Evolutionary conservation across 441 rosid species (phyloP), one percentile per base, ranked within the genome.

Genomic region (Cnidoscolus chayamansa): DNA sequence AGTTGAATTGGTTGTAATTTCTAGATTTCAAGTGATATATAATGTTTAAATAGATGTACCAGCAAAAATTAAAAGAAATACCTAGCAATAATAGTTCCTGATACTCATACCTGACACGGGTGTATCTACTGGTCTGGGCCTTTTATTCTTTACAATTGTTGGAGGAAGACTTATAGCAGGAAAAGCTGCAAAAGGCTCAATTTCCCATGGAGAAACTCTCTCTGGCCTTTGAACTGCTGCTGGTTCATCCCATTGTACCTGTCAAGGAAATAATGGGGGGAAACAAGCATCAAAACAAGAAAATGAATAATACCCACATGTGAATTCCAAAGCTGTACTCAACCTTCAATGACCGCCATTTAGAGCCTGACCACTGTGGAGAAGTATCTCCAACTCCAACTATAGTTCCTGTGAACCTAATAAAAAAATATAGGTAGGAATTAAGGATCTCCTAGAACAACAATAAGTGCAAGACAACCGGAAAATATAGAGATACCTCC

Each of bases 231-330:
- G 86, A 72, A 86, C 79, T 1, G 84, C 68, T 74, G 93, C 86
- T 68, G 89, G 82, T 80, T 92, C 98, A 80, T 94, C 97, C 98
- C 97, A 94, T 81, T 90, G 97, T 70, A 92, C 72, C 98, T 94
- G 76, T 58, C 76, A 20, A 68, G 17, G 51, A 78, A 77, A 67
- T 43, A 30, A 68, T 51, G 10, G 31, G 74, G 40, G 70, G 70
- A 67, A 78, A 67, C 47, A 55, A 80, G 40, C 57, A 76, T 76
- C 79, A 76, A 49, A 76, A 55, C 49, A 47, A 76, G 72, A 68
- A 54, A 76, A 62, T 32, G 47, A 70, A 65, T 20, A 71, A 30
- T 30, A 70, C 45, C 67, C 43, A 66, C 45, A 51, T 54, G 17
- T 31, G 56, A 40, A 72, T 68, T 69, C 50, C 47, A 68, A 48